phyloP scores from a whole-genome alignment of 2,329 filamentous ascomycete genomes.

The Beauveria brongniartii region DNA sequence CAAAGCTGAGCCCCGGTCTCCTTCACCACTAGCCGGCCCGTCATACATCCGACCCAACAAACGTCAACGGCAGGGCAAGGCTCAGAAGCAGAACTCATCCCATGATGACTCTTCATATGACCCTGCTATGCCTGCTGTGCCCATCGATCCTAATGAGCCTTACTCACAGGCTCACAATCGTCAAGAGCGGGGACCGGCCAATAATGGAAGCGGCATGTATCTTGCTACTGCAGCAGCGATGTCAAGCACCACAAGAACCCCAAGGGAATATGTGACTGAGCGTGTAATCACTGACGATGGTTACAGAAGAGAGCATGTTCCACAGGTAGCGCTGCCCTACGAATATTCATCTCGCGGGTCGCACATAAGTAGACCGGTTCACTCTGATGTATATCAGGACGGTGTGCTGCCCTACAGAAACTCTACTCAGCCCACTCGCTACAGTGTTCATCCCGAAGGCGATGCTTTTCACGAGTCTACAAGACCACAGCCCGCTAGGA shows the following conservation, averaged over 20 bases:
- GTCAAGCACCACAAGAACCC: neutral
- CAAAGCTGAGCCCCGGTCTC: conserved; percentile 57
- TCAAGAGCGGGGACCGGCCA: neutral
- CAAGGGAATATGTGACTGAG: conserved; percentile 3
- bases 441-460: conserved; percentile 40
- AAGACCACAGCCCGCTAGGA: conserved; percentile 50
- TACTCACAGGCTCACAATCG: neutral
- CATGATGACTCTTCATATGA: conserved; percentile 5
- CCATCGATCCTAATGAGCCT: neutral
- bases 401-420: conserved; percentile 37
- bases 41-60: conserved; percentile 49
- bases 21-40: conserved; percentile 47
- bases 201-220: neutral
- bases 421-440: conserved; percentile 32
- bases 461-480: conserved; percentile 45
- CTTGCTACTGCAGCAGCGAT: neutral
- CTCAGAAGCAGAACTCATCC: conserved; percentile 23
- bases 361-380: conserved; percentile 31
- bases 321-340: conserved; percentile 22
- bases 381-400: conserved; percentile 32
- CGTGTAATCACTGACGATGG: conserved; percentile 20
- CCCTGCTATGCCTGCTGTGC: conserved; percentile 12
- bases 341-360: conserved; percentile 30
- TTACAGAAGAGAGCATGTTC: conserved; percentile 26
- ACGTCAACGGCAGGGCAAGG: conserved; percentile 42